phyloP scores from a whole-genome alignment of 2,329 filamentous ascomycete species.

The Pleochaeta shiraiana region DNA sequence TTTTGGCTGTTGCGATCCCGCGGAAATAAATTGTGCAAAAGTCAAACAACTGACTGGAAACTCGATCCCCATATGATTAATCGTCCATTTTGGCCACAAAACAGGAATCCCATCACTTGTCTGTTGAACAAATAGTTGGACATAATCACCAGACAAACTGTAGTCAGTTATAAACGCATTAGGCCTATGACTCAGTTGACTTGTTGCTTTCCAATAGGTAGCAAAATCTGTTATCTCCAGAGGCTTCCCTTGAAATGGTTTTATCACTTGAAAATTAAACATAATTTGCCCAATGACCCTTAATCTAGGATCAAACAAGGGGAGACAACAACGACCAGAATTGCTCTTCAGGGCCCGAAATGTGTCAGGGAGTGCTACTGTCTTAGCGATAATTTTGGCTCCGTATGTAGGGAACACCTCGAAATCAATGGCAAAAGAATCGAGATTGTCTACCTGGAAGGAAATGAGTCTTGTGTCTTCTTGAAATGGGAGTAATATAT shows the following conservation, averaged over 20 bases:
- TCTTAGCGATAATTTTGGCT: conserved; percentile 92
- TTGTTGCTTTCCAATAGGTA: conserved; percentile 98
- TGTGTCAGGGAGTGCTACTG: conserved; percentile 69
- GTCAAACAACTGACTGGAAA: conserved; percentile 65
- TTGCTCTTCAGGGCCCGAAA: conserved; percentile 58
- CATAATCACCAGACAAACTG: conserved; percentile 87
- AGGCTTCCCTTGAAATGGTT: conserved; percentile 79
- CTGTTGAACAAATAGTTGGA: conserved; percentile 76
- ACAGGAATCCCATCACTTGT: conserved; percentile 76
- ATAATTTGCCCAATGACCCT: conserved; percentile 83
- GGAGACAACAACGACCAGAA: conserved; percentile 62
- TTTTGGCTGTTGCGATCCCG: conserved; percentile 16
- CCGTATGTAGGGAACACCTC: conserved; percentile 96
- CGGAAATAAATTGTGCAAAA: conserved; percentile 42
- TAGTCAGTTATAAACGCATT: conserved; percentile 85
- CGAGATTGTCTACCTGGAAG: conserved; percentile 87
- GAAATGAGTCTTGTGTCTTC: conserved; percentile 87
- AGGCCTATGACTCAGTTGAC: conserved; percentile 67
- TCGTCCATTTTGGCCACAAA: conserved; percentile 67
- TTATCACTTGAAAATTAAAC: conserved; percentile 91
- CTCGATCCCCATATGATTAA: conserved; percentile 53
- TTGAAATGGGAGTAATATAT: conserved; percentile 85
- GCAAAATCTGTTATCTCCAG: conserved; percentile 96
- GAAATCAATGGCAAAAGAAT: conserved; percentile 87
- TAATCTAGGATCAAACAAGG: conserved; percentile 78